Conservation (phyloP, 2,329 filamentous ascomycete genomes). For the Fulvia fulva region DNA sequence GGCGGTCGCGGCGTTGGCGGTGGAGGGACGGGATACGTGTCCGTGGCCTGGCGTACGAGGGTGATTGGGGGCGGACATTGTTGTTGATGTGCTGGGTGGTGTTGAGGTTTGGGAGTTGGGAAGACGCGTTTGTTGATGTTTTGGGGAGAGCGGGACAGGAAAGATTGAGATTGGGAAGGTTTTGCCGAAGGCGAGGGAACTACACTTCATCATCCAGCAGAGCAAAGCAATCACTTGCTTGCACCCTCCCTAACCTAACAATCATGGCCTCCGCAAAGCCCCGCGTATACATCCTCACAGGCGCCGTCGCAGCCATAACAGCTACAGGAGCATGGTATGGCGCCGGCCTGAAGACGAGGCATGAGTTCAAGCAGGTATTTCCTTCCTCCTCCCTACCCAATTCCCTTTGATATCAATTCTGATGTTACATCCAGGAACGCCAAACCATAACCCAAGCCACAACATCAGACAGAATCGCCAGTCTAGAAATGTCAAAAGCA, state of each 20-base stretch:
- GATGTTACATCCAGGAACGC: slow-evolving; percentile 41
- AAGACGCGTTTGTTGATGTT: not conserved
- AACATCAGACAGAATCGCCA: slow-evolving; percentile 52
- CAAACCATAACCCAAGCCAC: slow-evolving; percentile 44
- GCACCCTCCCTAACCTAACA: not conserved
- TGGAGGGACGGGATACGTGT: slow-evolving; percentile 40
- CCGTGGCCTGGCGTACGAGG: slow-evolving; percentile 19
- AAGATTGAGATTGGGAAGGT: not conserved
- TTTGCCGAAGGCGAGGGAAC: not conserved
- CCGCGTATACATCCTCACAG: slow-evolving; percentile 52
- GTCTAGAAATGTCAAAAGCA: slow-evolving; percentile 49
- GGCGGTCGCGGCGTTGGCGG: slow-evolving; percentile 33
- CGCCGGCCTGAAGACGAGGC: slow-evolving; percentile 53
- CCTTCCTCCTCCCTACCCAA: not conserved
- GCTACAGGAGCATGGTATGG: slow-evolving; percentile 57
- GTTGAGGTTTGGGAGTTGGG: slow-evolving; percentile 6
- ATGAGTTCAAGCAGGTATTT: slow-evolving; percentile 50
- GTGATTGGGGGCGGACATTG: slow-evolving; percentile 18
- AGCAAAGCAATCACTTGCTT: slow-evolving; percentile 2
- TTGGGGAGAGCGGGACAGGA: not conserved
- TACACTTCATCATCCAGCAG: not conserved
- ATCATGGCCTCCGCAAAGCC: slow-evolving; percentile 29
- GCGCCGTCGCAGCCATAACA: slow-evolving; percentile 53
- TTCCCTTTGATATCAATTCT: not conserved
- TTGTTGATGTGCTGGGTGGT: slow-evolving; percentile 2